phyloP scores from a whole-genome alignment of 1,284 basidiomycete genomes.

The Sporisorium reilianum region DNA sequence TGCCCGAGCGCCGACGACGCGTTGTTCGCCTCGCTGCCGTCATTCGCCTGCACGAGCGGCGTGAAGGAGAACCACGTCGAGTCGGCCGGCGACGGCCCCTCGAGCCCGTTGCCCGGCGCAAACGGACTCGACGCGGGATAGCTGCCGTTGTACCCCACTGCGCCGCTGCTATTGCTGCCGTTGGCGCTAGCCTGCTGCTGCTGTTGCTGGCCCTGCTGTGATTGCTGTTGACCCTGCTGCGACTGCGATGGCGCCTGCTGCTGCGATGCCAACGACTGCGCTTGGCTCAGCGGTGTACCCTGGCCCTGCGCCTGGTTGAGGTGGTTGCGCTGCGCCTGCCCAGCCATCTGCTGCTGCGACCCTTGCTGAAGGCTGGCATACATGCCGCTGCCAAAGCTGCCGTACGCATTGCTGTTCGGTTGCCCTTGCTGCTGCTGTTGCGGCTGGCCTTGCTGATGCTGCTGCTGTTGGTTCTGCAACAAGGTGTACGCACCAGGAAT shows the following conservation, averaged over 20 bases:
- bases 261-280: not conserved
- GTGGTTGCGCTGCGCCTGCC: slow-evolving; percentile 24
- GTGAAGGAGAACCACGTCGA: slow-evolving; percentile 59
- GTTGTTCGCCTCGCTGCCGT: slow-evolving; percentile 11
- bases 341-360: slow-evolving; percentile 20
- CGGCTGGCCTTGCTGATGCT: slow-evolving; percentile 14
- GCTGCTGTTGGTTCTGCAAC: slow-evolving; percentile 44
- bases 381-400: slow-evolving; percentile 19
- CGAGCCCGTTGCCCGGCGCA: slow-evolving; percentile 30
- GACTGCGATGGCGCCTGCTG: slow-evolving; percentile 14
- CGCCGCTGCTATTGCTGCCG: slow-evolving; percentile 16
- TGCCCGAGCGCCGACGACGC: slow-evolving; percentile 40
- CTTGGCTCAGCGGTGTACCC: slow-evolving; percentile 6
- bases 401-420: slow-evolving; percentile 17
- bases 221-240: slow-evolving; percentile 10
- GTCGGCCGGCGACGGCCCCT: slow-evolving; percentile 52
- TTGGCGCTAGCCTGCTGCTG: slow-evolving; percentile 7
- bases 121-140: slow-evolving; percentile 36
- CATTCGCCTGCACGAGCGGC: slow-evolving; percentile 43
- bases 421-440: slow-evolving; percentile 19
- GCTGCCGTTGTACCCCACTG: slow-evolving; percentile 7
- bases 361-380: slow-evolving; percentile 28
- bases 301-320: slow-evolving; percentile 14
- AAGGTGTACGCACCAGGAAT: slow-evolving; percentile 58
- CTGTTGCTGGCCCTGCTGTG: slow-evolving; percentile 10